Evolutionary conservation across 257 asterid species (phyloP).

Genomic region (Cordia subcordata): DNA sequence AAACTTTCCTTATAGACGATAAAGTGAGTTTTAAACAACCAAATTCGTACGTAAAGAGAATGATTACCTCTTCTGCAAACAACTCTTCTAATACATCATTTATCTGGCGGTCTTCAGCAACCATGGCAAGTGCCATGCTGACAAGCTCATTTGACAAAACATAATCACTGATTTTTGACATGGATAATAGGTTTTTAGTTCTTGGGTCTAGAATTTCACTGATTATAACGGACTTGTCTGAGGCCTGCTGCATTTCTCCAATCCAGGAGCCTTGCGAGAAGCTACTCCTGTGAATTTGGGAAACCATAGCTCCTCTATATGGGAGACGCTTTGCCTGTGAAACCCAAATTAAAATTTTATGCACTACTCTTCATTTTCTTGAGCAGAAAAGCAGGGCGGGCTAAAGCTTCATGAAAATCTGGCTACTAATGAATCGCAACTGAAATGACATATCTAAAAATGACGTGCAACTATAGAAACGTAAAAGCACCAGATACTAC

Average conservation of each 20-base stretch:
- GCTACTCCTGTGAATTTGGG: conserved; percentile 57
- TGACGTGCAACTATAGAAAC: no score
- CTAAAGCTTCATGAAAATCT: no score
- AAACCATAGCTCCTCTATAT: conserved; percentile 56
- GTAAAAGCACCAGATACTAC: no score
- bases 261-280: conserved; percentile 91
- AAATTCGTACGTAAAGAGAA: neutral
- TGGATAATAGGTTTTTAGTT: conserved; percentile 74
- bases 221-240: conserved; percentile 78
- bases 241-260: conserved; percentile 97
- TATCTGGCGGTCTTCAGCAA: conserved; percentile 91
- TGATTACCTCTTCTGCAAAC: conserved; percentile 81
- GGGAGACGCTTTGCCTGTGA: conserved; percentile 96
- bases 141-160: conserved; percentile 88
- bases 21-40: no score
- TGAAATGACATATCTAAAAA: no score
- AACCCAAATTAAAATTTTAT: conserved; percentile 17
- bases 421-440: no score
- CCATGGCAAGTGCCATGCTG: conserved; percentile 96
- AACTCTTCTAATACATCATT: conserved; percentile 83
- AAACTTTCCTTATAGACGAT: no score
- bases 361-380: no score
- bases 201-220: conserved; percentile 95
- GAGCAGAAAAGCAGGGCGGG: no score
- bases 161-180: conserved; percentile 89